Evolutionary conservation across 2,329 filamentous ascomycete species (phyloP), one percentile per base, ranked within the genome.

Genomic region (Alternaria consortialis): DNA sequence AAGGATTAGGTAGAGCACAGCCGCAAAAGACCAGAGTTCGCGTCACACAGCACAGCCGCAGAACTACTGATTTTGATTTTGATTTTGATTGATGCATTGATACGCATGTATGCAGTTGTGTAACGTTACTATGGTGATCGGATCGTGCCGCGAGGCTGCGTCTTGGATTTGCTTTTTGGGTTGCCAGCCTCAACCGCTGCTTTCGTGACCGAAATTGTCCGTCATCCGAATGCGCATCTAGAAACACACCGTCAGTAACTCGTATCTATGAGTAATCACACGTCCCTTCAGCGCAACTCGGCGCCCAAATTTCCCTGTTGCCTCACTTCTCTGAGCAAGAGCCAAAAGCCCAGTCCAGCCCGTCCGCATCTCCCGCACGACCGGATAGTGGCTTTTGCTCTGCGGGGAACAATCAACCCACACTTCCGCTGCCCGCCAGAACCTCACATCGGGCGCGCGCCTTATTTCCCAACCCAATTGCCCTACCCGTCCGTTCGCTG

Each of bases 21-120:
- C 55, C 48, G 48, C 55, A 44, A 27, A 44, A 32, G 48, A 53
- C 40, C 48, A 39, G 48, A 53, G 39, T 46, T 53, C 40, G 23
- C 55, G 51, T 42, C 23, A 20, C 48, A 58, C 31, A 25, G 55
- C 55, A 58, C 39, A 53, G 55, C 48, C 55, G 55, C 47, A 53
- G 31, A 34, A 46, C 9, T 53, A 46, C 53, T 46, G 48, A 20
- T 20, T 20, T 58, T 46, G 48, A 20, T 20, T 20, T 58, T 46
- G 48, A 23, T 13, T 53, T 7, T 34, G 46, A 37, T 34, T 36
- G 20, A 42, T 42, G 20, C 20, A 42, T 42, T 42, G 11, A 13
- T 42, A 25, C 20, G 12, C 7, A 42, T 15, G 6, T 13, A 15
- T 42, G 4, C 39, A 7, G 46, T 25, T 50, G 46, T 36, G 46